Base-by-base conservation (phyloP, 2,329 filamentous ascomycete genomes). In the Arthrinium puccinioides region DNA sequence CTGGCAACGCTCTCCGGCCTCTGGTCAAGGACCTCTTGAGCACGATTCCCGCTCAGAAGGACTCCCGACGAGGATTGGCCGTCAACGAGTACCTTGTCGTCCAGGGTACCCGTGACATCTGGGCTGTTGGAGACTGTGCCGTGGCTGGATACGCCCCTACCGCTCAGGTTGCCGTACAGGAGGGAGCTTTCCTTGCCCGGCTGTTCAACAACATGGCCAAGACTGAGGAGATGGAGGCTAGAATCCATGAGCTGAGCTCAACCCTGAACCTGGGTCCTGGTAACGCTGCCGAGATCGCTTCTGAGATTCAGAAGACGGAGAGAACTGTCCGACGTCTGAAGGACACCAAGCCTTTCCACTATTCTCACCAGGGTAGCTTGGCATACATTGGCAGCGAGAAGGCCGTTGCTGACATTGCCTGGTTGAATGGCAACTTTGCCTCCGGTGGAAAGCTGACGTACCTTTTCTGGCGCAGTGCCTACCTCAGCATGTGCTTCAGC, bases 401-500 rank as follows among this genome's bases (percentile, higher is more conserved):
- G 76, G 92, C 92, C 34, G 92, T 98, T 41, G 92, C 92, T 44
- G 92, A 98, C 66, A 87, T 98, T 55, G 86, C 81, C 60, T 98
- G 92, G 90, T 81, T 94, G 69, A 94, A 92, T 55, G 92, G 92
- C 49, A 98, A 97, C 70, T 76, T 98, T 53, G 90, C 92, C 44
- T 87, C 83, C 31, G 92, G 90, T 59, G 92, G 92, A 59, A 87
- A 84, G 54, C 71, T 97, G 66, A 98, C 92, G 39, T 98, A 94
- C 69, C 77, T 96, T 50, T 98, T 98, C 79, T 98, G 92, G 92
- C 79, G 89, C 61, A 94, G 86, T 59, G 92, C 90, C 38, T 98
- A 98, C 65, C 72, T 98, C 62, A 96, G 87, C 74, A 98, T 98
- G 92, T 96, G 90, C 79, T 98, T 98, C 66, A 97, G 89, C 80